A percentile compares a stretch with the other conserved stretches of the same genome.
These are phyloP conservation scores for Cylindrodendrum hubeiense DNA, from an alignment of 2,329 filamentous ascomycete genomes.

Conservation along the genomic window DNA sequence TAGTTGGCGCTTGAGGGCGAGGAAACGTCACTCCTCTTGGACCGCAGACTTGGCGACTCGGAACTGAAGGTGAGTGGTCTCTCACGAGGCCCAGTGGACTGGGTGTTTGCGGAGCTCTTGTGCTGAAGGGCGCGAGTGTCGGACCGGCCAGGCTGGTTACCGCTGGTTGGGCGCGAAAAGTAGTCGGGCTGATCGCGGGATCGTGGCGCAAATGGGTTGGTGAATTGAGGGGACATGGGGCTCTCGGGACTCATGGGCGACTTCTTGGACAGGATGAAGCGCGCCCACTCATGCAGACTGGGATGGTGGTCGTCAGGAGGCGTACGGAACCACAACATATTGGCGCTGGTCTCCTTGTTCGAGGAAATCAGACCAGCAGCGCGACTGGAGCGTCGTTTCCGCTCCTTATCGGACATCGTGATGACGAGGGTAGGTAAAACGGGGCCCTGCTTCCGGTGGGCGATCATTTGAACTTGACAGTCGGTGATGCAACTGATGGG, in stretches of 20 bases:
- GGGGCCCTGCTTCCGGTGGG: constrained; percentile 72
- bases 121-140: constrained; percentile 54
- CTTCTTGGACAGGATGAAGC: constrained; percentile 62
- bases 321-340: constrained; percentile 68
- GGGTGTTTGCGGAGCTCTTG: constrained; percentile 62
- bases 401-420: constrained; percentile 69
- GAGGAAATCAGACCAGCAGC: constrained; percentile 67
- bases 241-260: constrained; percentile 63
- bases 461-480: constrained; percentile 69
- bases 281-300: constrained; percentile 71
- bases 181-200: constrained; percentile 57
- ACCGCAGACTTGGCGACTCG: constrained; percentile 71
- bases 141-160: constrained; percentile 52
- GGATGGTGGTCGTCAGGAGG: constrained; percentile 63
- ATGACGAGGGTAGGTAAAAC: constrained; percentile 71
- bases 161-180: constrained; percentile 59
- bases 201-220: constrained; percentile 63
- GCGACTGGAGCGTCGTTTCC: constrained; percentile 74
- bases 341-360: constrained; percentile 62
- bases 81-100: constrained; percentile 61
- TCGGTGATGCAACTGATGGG: constrained; percentile 64
- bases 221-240: constrained; percentile 66
- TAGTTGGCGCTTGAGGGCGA: constrained; percentile 66
- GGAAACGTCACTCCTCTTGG: constrained; percentile 72
- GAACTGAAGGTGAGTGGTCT: constrained; percentile 66